phyloP scores from a whole-genome alignment of 441 rosid species.

The Cnidoscolus chayamansa region DNA sequence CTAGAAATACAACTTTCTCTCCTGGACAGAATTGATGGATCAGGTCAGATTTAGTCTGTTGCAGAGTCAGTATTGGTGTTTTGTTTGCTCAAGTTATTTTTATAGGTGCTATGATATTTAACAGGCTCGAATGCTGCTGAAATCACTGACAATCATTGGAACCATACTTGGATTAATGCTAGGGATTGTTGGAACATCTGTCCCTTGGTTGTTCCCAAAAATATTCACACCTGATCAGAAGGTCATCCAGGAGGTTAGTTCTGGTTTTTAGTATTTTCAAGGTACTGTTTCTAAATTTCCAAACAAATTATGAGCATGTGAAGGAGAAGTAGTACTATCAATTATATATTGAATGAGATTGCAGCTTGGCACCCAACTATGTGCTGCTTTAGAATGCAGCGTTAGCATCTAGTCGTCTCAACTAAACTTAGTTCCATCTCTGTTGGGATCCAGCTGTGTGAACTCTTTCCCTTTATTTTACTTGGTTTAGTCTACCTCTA shows the following conservation, averaged over 20 bases:
- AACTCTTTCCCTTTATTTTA: not conserved
- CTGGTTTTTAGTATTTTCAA: not conserved
- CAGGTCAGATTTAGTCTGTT: not conserved
- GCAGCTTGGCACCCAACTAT: not conserved
- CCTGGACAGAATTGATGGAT: not conserved
- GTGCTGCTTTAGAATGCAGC: not conserved
- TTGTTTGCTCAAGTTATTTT: not conserved
- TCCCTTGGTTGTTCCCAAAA: slow-evolving; percentile 71
- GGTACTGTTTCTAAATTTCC: not conserved
- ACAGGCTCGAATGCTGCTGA: slow-evolving; percentile 74
- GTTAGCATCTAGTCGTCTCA: not conserved
- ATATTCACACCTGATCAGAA: slow-evolving; percentile 65
- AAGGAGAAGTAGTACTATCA: not conserved
- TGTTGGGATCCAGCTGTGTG: not conserved
- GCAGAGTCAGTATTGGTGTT: not conserved
- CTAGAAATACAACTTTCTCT: not conserved
- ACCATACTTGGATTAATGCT: slow-evolving; percentile 61
- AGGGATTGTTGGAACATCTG: slow-evolving; percentile 54
- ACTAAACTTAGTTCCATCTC: not conserved
- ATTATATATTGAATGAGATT: not conserved
- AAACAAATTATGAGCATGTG: not conserved
- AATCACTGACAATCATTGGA: slow-evolving; percentile 79
- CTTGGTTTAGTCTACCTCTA: not conserved
- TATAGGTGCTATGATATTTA: not conserved
- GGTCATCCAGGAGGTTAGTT: slow-evolving; percentile 65